Conservation (phyloP, 139 green algal species). For the Micractinium conductrix region DNA sequence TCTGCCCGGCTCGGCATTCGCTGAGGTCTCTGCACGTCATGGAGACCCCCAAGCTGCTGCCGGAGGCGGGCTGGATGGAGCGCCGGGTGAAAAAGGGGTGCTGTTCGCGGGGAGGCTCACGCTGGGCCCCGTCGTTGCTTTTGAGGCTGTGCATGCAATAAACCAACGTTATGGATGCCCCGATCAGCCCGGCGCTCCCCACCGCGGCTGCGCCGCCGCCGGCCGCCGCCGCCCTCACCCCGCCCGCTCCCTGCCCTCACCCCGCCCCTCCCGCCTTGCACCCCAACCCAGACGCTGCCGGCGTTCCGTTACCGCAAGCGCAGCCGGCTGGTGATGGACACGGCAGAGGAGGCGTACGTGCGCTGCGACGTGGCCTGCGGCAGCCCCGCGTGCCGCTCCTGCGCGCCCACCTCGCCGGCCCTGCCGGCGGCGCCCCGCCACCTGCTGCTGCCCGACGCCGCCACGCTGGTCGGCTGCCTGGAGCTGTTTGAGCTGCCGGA, state of each 20-base stretch:
- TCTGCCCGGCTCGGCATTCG: neutral
- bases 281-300: neutral
- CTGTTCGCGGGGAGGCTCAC: neutral
- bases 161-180: neutral
- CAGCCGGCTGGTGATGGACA: conserved; percentile 39
- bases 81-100: neutral
- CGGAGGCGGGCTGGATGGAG: neutral
- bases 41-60: neutral
- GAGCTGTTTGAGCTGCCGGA: conserved; percentile 65
- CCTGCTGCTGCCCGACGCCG: conserved; percentile 54
- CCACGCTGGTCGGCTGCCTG: conserved; percentile 42
- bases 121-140: neutral
- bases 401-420: neutral
- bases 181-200: neutral
- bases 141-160: neutral
- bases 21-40: neutral
- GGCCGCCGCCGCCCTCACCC: neutral
- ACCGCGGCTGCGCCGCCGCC: neutral
- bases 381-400: neutral
- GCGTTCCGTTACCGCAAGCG: conserved; percentile 53
- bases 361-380: conserved; percentile 50
- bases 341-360: conserved; percentile 48
- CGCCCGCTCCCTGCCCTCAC: neutral
- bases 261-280: neutral
- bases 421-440: conserved; percentile 16